phyloP scores from a whole-genome alignment of 2,329 filamentous ascomycete species.

The Calonectria crousiana region DNA sequence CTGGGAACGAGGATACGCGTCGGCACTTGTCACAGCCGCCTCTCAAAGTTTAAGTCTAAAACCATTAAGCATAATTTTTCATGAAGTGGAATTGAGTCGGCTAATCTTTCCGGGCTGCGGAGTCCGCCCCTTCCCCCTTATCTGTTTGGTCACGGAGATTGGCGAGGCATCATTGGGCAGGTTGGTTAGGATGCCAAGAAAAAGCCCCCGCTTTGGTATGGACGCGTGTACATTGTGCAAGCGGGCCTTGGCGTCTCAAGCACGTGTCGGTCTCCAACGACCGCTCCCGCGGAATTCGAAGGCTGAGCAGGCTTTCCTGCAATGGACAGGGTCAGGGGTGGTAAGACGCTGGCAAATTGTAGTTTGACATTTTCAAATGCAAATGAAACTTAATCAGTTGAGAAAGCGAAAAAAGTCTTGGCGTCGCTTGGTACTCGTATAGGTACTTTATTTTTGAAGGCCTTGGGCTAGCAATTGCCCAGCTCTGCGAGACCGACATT shows the following conservation, averaged over 20 bases:
- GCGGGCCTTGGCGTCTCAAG: background rate
- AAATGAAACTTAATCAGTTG: background rate
- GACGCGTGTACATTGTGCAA: background rate
- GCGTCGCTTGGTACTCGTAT: background rate
- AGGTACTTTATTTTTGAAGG: background rate
- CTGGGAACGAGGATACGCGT: background rate
- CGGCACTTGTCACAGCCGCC: background rate
- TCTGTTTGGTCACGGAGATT: background rate
- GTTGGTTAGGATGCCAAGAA: background rate
- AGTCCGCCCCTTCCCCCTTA: background rate
- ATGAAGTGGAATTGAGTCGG: background rate
- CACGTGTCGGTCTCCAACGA: background rate
- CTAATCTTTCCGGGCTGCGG: background rate
- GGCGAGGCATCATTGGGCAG: background rate
- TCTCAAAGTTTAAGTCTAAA: background rate
- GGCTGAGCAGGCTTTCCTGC: background rate
- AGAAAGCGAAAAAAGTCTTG: background rate
- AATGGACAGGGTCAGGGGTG: background rate
- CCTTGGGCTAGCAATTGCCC: background rate
- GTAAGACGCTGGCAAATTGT: background rate
- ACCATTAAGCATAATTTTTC: background rate
- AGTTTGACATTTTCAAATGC: background rate
- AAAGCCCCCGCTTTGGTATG: too few species aligned
- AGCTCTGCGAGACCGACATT: background rate
- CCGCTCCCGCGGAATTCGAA: background rate